Percentiles rank a stretch among this genome's conserved stretches.
Evolutionary conservation across 371 early-diverging fungal genomes (phyloP).

Genomic region (Dentiscutata heterogama): DNA sequence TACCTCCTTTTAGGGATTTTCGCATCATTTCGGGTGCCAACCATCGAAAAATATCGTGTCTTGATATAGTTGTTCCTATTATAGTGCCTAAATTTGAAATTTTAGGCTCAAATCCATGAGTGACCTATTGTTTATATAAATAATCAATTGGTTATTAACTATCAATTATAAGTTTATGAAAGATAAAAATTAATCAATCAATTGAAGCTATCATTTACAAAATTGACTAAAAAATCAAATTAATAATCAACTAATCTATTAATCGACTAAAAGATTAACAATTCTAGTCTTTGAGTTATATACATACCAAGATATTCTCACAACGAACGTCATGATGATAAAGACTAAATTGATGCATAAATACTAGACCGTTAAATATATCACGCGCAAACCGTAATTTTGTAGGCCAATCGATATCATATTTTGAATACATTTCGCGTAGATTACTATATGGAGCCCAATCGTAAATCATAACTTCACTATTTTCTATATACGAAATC

Average conservation of each 20-base stretch:
- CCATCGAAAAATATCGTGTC: slow-evolving; percentile 23
- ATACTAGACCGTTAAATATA: slow-evolving; percentile 14
- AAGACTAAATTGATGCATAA: slow-evolving; percentile 7
- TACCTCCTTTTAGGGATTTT: neutral
- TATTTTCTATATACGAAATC: neutral
- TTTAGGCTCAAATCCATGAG: slow-evolving; percentile 15
- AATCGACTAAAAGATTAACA: too few species aligned
- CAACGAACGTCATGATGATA: slow-evolving; percentile 43
- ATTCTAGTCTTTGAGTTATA: too few species aligned
- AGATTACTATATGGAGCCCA: slow-evolving; percentile 42
- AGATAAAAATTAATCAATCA: neutral
- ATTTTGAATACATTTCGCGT: neutral
- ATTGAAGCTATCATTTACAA: too few species aligned
- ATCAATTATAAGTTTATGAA: neutral
- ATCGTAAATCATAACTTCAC: slow-evolving; percentile 6
- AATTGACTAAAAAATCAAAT: too few species aligned
- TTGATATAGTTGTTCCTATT: neutral
- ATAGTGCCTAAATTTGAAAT: too few species aligned
- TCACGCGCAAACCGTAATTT: slow-evolving; percentile 33
- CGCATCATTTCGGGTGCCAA: slow-evolving; percentile 16
- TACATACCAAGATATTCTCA: slow-evolving; percentile 36
- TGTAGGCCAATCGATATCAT: neutral
- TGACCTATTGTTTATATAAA: neutral
- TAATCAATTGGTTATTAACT: too few species aligned
- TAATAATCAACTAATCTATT: neutral